Evolutionary conservation across 1,284 basidiomycete species (phyloP).

Genomic region (Ganoderma meredithae): DNA sequence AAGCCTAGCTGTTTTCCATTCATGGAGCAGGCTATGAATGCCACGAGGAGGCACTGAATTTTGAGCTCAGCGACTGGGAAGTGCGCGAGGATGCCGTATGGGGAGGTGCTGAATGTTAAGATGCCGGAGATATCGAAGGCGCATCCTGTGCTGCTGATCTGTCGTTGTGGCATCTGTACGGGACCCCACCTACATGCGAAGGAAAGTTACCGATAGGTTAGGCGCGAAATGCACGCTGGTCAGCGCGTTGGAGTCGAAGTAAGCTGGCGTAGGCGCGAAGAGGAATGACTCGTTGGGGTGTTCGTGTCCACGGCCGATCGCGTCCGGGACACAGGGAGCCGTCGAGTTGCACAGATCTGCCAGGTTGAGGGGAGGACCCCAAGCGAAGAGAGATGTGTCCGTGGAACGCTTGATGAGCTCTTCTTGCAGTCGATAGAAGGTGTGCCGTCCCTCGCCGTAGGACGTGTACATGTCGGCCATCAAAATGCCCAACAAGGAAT

Average conservation of each 20-base stretch:
- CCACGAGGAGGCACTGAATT: no score
- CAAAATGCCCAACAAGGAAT: background rate
- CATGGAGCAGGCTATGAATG: no score
- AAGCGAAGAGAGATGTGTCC: background rate
- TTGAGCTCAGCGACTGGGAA: no score
- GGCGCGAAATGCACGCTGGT: background rate
- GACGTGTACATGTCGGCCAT: background rate
- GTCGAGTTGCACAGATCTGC: no score
- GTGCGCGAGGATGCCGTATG: background rate
- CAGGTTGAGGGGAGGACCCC: background rate
- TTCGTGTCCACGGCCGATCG: background rate
- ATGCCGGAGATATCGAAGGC: no score
- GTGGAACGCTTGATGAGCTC: background rate
- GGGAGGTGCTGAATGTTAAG: background rate
- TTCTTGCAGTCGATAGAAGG: background rate
- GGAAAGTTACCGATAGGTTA: background rate
- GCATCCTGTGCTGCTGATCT: no score
- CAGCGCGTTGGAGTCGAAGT: background rate
- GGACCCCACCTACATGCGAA: no score
- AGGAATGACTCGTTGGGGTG: background rate
- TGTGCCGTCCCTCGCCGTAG: background rate
- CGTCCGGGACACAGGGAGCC: no score
- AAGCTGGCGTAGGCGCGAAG: background rate
- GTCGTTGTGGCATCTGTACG: no score
- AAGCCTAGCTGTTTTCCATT: no score